These are phyloP conservation scores for Penicillium subrubescens DNA, from an alignment of 495 filamentous ascomycete genomes.

Conservation along the genomic window DNA sequence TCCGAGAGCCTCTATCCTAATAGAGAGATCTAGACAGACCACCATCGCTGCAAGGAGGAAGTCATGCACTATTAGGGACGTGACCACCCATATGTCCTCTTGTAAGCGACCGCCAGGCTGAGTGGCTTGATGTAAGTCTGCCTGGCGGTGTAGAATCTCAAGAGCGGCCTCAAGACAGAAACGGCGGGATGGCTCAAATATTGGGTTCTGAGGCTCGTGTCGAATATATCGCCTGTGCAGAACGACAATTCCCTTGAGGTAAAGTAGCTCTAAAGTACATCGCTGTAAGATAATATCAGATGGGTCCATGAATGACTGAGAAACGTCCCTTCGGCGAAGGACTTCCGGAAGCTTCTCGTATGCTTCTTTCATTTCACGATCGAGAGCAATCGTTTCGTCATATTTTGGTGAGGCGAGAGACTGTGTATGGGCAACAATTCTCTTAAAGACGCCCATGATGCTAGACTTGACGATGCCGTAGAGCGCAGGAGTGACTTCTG, in stretches of 20 bases:
- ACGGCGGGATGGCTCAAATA: slow-evolving; percentile 16
- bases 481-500: slow-evolving; percentile 50
- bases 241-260: slow-evolving; percentile 20
- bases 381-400: slow-evolving; percentile 33
- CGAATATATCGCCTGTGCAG: slow-evolving; percentile 47
- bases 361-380: slow-evolving; percentile 37
- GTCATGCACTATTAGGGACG: slow-evolving; percentile 45
- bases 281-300: neutral
- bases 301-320: neutral
- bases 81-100: slow-evolving; percentile 50
- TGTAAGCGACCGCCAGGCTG: slow-evolving; percentile 44
- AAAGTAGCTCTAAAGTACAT: neutral
- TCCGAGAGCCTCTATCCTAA: neutral
- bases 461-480: slow-evolving; percentile 51
- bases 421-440: slow-evolving; percentile 28
- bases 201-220: neutral
- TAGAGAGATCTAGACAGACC: slow-evolving; percentile 43
- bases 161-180: slow-evolving; percentile 45
- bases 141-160: slow-evolving; percentile 39
- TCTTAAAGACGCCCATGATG: slow-evolving; percentile 41
- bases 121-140: slow-evolving; percentile 36
- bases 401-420: neutral
- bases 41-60: slow-evolving; percentile 56
- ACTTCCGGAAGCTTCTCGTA: neutral
- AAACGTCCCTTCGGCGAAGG: neutral